These are phyloP conservation scores for Dioscorea alata DNA, from an alignment of 106 monocot genomes.

Conservation along the genomic window DNA sequence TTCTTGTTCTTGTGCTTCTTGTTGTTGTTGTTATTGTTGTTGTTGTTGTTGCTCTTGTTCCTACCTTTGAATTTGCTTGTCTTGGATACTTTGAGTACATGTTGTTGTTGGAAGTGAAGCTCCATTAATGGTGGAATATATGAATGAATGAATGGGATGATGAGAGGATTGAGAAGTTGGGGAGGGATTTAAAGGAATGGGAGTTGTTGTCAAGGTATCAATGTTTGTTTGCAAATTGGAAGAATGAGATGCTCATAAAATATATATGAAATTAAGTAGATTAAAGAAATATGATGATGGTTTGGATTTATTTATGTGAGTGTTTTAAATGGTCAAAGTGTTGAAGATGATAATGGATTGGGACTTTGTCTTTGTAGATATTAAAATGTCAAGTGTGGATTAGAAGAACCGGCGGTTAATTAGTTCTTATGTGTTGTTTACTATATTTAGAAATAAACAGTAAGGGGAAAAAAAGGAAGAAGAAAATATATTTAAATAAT, in stretches of 20 bases:
- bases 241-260: background rate
- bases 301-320: background rate
- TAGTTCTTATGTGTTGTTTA: too few relatives aligned
- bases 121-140: background rate
- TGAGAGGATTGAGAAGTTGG: background rate
- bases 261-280: background rate
- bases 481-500: too few relatives aligned
- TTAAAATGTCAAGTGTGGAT: too few relatives aligned
- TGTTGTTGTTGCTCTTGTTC: background rate
- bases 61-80: conserved; percentile 18
- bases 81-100: background rate
- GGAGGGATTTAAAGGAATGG: conserved; percentile 4
- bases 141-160: too few relatives aligned
- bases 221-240: background rate
- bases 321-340: background rate
- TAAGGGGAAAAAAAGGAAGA: too few relatives aligned
- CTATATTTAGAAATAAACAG: too few relatives aligned
- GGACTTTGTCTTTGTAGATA: too few relatives aligned
- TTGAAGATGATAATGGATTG: too few relatives aligned
- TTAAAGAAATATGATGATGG: background rate
- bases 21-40: conserved; percentile 17
- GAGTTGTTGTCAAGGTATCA: background rate
- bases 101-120: conserved; percentile 5
- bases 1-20: background rate
- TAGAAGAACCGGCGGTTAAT: too few relatives aligned